Evolutionary conservation across 2,329 filamentous ascomycete species (phyloP).

Genomic region (Fusarium sp.): DNA sequence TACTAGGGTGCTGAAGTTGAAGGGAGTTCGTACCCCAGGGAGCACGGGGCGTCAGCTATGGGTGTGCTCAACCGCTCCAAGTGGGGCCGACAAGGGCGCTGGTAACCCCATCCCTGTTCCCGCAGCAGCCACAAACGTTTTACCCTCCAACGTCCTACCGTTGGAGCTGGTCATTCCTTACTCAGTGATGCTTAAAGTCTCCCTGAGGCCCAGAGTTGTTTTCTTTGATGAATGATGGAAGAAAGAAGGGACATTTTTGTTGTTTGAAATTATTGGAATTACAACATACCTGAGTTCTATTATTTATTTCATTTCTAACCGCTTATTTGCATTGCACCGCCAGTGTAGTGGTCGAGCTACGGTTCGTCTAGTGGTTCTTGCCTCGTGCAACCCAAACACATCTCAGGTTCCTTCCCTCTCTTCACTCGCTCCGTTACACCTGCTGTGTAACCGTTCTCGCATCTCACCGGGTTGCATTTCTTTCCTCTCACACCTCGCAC

Average conservation of each 20-base stretch:
- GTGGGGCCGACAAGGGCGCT: constrained; percentile 29
- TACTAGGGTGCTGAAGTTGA: constrained; percentile 11
- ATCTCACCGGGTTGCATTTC: constrained; percentile 8
- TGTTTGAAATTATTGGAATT: constrained; percentile 12
- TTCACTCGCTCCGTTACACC: constrained; percentile 37
- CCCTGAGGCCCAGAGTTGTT: constrained; percentile 38
- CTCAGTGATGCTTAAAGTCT: constrained; percentile 43
- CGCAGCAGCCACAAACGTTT: constrained; percentile 43
- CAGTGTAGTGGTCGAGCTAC: constrained; percentile 18
- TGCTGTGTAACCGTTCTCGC: constrained; percentile 34
- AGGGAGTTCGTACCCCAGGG: constrained; percentile 32
- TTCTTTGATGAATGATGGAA: constrained; percentile 9
- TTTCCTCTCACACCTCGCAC: constrained; percentile 38
- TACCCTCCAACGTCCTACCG: constrained; percentile 41
- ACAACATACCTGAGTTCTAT: constrained; percentile 15
- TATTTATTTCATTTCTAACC: constrained; percentile 13
- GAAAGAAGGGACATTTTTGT: constrained; percentile 11
- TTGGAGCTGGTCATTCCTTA: constrained; percentile 42
- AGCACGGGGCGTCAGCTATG: constrained; percentile 21
- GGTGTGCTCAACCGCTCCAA: constrained; percentile 26
- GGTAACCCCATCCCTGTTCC: constrained; percentile 47
- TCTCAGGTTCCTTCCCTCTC: constrained; percentile 19
- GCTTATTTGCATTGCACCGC: constrained; percentile 5
- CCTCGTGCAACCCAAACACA: constrained; percentile 36
- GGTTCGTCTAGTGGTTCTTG: constrained; percentile 32